Evolutionary conservation across 2,329 filamentous ascomycete species (phyloP), one percentile per base, ranked within the genome.

Genomic region (Cordyceps militaris): DNA sequence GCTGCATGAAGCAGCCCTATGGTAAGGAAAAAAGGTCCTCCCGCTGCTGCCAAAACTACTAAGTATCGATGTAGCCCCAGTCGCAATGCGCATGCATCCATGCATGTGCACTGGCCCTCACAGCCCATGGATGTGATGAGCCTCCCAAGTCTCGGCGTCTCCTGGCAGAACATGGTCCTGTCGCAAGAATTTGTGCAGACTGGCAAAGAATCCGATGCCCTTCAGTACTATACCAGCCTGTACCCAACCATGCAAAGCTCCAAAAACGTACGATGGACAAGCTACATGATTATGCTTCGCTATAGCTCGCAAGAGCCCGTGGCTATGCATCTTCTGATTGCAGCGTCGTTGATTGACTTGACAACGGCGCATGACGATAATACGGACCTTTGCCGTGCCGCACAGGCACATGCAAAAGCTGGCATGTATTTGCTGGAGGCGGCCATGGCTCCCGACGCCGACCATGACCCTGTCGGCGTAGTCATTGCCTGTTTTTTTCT

Each of bases 231-330:
- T 11, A 40, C 44, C 14, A 42, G 30, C 13, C 23, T 50, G 23
- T 57, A 57, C 32, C 54, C 54, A 9, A 43, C 54, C 32, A 57
- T 57, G 54, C 50, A 44, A 8, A 32, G 50, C 13, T 49, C 54
- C 8, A 57, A 57, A 19, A 42, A 30, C 16, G 44, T 57, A 6
- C 48, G 36, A 21, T 57, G 54, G 54, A 28, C 54, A 8, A 57
- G 21, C 16, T 57, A 49, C 16, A 50, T 26, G 36, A 57, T 57
- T 23, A 42, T 57, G 24, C 46, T 57, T 24, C 44, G 19, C 3
- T 14, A 40, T 4, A 42, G 38, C 16, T 50, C 54, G 3, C 54
- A 57, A 32, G 54, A 50, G 9, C 54, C 54, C n/a, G 16, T 57
- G 34, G 40, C 36, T 3, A 57, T 57, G 54, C 54, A 57, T 42